phyloP scores from a whole-genome alignment of 495 filamentous ascomycete genomes.

The Penicillium malachiteum region DNA sequence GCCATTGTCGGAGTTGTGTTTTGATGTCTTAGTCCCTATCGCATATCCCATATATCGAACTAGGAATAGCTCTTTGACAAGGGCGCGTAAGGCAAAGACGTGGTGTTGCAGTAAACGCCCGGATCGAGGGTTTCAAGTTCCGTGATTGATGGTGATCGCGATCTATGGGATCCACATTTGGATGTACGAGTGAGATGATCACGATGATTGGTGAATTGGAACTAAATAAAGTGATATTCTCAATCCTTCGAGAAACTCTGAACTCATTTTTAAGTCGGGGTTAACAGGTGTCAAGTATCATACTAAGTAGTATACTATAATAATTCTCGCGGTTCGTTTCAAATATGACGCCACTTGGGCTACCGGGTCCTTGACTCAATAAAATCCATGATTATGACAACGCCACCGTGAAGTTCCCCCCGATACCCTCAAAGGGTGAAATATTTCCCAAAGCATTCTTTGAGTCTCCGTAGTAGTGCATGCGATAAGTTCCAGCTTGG shows the following conservation, averaged over 20 bases:
- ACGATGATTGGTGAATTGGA: neutral
- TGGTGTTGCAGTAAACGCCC: conserved; percentile 25
- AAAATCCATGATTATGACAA: conserved; percentile 4
- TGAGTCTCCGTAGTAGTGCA: conserved; percentile 83
- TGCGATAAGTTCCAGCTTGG: conserved; percentile 66
- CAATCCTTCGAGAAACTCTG: neutral
- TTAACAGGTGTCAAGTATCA: neutral
- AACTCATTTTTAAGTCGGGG: neutral
- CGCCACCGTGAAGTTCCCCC: conserved; percentile 59
- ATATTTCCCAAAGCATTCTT: conserved; percentile 69
- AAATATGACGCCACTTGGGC: conserved; percentile 2
- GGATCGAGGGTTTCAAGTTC: neutral
- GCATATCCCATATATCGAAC: neutral
- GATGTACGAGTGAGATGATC: no score
- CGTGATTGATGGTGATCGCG: conserved; percentile 17
- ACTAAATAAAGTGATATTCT: neutral
- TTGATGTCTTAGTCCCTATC: neutral
- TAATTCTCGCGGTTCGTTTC: neutral
- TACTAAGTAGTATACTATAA: neutral
- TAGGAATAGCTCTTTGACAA: conserved; percentile 9
- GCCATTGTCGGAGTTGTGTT: neutral
- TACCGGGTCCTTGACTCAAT: neutral
- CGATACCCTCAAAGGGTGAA: conserved; percentile 72
- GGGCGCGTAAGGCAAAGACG: conserved; percentile 13
- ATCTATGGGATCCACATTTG: neutral